Evolutionary conservation across 2,329 filamentous ascomycete species (phyloP), one percentile per base, ranked within the genome.

Genomic region (Aspergillus caelatus): DNA sequence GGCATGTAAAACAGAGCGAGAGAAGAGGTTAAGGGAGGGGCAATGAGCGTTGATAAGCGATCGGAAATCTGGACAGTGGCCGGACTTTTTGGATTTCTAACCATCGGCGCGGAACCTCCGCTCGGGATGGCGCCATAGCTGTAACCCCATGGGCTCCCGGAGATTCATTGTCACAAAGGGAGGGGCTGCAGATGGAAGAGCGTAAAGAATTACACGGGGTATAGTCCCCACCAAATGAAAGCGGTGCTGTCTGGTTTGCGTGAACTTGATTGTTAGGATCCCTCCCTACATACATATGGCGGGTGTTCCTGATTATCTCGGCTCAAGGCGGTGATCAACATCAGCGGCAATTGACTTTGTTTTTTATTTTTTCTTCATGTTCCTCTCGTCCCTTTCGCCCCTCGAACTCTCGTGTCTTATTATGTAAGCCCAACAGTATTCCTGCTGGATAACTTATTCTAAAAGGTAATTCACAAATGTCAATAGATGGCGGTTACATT

Each of bases 51-150:
- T 32, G 48, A 52, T 52, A 52, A 52, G 48, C 28, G 48, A 52
- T 52, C 48, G 48, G 46, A 50, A 11, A 30, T 50, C 46, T 50
- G 6, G 46, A 50, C 26, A 19, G 4, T 52, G 48, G 48, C 48
- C 48, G 28, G 48, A 21, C 28, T 21, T 52, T 52, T 50, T 48
- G 16, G 54, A 63, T 63, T 64, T 64, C 60, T 59, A 67, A 61
- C 58, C 41, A 39, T 19, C 32, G 34, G 52, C 36, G 45, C 21
- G 30, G 52, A 32, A 39, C 28, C 19, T 52, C 59, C 52, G 46
- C 61, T 58, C 59, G 48, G 46, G 60, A 67, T 65, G 61, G 65
- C 65, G 72, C 71, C 65, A 75, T 74, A 65, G 67, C 63, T 64
- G 65, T 62, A 63, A 26, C 59, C 43, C 46, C 23, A 19, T 50